Conservation (phyloP, 495 filamentous ascomycete species). For the Annulohypoxylon nitens region DNA sequence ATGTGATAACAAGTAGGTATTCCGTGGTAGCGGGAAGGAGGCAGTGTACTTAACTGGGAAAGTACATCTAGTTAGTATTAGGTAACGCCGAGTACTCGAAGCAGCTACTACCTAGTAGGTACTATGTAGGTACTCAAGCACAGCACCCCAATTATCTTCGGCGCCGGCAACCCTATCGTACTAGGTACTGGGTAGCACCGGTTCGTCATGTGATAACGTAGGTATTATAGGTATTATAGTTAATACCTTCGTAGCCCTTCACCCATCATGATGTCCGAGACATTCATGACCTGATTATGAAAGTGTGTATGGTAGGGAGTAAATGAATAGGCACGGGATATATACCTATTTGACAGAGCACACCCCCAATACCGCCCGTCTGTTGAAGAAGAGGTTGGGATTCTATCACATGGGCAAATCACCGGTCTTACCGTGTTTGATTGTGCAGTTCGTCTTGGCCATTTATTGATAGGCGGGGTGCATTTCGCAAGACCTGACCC, state of each 20-base stretch:
- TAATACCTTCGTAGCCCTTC: neutral
- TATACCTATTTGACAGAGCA: neutral
- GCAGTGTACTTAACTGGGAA: neutral
- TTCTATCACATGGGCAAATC: conserved; percentile 32
- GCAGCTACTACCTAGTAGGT: too few relatives aligned
- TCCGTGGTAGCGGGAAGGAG: conserved; percentile 14
- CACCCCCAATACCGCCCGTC: conserved; percentile 1
- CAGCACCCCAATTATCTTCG: neutral
- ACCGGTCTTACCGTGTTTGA: conserved; percentile 34
- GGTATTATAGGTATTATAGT: neutral
- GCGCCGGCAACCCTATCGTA: neutral
- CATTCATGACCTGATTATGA: conserved; percentile 3
- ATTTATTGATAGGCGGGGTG: conserved; percentile 23
- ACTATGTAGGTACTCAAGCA: neutral
- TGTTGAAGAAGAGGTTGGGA: conserved; percentile 30
- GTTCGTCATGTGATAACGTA: conserved; percentile 1
- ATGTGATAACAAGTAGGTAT: neutral
- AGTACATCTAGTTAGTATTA: neutral
- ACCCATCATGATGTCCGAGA: conserved; percentile 1
- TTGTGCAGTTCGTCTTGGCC: conserved; percentile 27
- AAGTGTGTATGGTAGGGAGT: neutral
- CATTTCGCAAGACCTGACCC: conserved; percentile 21
- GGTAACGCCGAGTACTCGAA: too few relatives aligned
- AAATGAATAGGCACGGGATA: conserved; percentile 7
- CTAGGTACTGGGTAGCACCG: neutral